phyloP scores from a whole-genome alignment of 257 asterid genomes.

The Prunella vulgaris region DNA sequence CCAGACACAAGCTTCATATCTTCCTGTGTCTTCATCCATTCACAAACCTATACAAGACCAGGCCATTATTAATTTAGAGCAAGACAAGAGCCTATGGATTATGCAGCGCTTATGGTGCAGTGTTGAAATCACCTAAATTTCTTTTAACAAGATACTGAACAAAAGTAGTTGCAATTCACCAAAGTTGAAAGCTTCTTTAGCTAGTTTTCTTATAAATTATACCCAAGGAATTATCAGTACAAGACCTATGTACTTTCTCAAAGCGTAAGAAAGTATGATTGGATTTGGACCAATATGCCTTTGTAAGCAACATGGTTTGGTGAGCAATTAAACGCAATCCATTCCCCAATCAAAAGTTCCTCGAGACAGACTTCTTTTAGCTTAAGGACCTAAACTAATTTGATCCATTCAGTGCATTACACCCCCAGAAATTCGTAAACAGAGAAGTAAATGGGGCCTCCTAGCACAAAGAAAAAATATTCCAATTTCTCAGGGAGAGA shows the following conservation, averaged over 20 bases:
- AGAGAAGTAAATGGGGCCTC: too few species aligned
- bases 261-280: background rate
- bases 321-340: background rate
- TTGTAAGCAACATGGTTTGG: too few species aligned
- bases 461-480: background rate
- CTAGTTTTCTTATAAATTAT: background rate
- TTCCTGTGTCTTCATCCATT: slow-evolving; percentile 83
- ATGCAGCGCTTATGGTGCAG: background rate
- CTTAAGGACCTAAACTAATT: background rate
- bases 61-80: background rate
- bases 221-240: background rate
- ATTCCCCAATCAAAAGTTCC: slow-evolving; percentile 1
- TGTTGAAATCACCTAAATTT: background rate
- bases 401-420: background rate
- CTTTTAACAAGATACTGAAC: background rate
- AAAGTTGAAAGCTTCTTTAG: background rate
- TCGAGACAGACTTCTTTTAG: background rate
- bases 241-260: background rate
- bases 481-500: background rate
- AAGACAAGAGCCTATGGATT: background rate
- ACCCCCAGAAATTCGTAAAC: too few species aligned
- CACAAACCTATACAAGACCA: slow-evolving; percentile 57
- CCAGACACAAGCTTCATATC: slow-evolving; percentile 79
- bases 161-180: background rate
- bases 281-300: background rate